phyloP scores from a whole-genome alignment of 1,139 yeast genomes.

The Candida sanyaensis region DNA sequence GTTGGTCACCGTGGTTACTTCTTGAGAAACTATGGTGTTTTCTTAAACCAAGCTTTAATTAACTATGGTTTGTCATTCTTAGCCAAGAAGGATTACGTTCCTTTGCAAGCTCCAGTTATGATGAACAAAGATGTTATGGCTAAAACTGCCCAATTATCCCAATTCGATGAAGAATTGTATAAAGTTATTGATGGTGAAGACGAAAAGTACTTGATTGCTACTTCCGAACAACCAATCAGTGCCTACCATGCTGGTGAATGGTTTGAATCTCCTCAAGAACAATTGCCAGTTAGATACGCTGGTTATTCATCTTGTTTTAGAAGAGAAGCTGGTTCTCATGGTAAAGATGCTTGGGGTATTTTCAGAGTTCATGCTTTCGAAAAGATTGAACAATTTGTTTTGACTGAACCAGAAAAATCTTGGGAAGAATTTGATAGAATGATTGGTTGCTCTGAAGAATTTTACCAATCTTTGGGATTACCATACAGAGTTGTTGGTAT shows the following conservation, averaged over 20 bases:
- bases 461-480: constrained; percentile 85
- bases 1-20: constrained; percentile 99
- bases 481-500: constrained; percentile 98
- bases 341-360: constrained; percentile 99
- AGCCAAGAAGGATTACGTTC: constrained; percentile 76
- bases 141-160: constrained; percentile 96
- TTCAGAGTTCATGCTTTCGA: constrained; percentile 99
- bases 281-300: constrained; percentile 92
- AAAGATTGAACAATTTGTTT: constrained; percentile 93
- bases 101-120: constrained; percentile 99
- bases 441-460: constrained; percentile 90
- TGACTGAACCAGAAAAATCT: constrained; percentile 97
- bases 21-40: constrained; percentile 92
- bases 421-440: constrained; percentile 97
- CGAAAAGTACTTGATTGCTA: constrained; percentile 96
- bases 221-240: constrained; percentile 98
- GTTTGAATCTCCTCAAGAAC: constrained; percentile 98
- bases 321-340: constrained; percentile 99
- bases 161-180: constrained; percentile 96
- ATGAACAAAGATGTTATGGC: constrained; percentile 99
- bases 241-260: constrained; percentile 98
- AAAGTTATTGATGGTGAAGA: constrained; percentile 97
- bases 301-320: constrained; percentile 99
- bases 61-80: constrained; percentile 91
- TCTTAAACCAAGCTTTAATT: constrained; percentile 95